Conservation (phyloP, 108 stramenopile genomes). For the Cyclostephanos tholiformis region DNA sequence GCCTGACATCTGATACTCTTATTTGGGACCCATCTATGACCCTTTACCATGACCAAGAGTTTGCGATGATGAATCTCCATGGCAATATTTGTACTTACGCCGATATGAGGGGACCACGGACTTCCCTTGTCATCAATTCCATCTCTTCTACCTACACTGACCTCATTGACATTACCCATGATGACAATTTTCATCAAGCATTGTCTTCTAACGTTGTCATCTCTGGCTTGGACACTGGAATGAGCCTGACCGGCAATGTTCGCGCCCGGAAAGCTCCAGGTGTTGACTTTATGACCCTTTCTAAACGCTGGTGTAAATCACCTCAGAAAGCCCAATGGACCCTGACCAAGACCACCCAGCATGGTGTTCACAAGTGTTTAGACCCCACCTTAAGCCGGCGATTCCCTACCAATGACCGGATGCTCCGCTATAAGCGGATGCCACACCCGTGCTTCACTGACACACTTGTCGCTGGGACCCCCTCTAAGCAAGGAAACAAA, state of each 20-base stretch:
- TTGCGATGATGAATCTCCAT: background rate
- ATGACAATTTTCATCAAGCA: no score
- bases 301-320: conserved; percentile 36
- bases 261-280: no score
- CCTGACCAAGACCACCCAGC: background rate
- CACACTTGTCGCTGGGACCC: background rate
- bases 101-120: background rate
- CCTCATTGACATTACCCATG: background rate
- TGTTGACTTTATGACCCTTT: conserved; percentile 7
- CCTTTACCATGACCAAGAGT: background rate
- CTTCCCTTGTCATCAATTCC: background rate
- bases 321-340: conserved; percentile 21
- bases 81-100: background rate
- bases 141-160: background rate
- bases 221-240: background rate
- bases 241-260: background rate
- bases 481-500: background rate
- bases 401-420: background rate
- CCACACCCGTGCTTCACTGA: background rate
- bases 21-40: conserved; percentile 10
- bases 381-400: background rate
- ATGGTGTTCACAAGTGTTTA: conserved; percentile 1
- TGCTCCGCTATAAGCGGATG: conserved; percentile 8
- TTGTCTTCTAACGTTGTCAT: background rate
- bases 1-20: conserved; percentile 8